Evolutionary conservation across 2,329 filamentous ascomycete genomes (phyloP), one percentile per base, ranked within the genome.

Genomic region (Cordyceps militaris): DNA sequence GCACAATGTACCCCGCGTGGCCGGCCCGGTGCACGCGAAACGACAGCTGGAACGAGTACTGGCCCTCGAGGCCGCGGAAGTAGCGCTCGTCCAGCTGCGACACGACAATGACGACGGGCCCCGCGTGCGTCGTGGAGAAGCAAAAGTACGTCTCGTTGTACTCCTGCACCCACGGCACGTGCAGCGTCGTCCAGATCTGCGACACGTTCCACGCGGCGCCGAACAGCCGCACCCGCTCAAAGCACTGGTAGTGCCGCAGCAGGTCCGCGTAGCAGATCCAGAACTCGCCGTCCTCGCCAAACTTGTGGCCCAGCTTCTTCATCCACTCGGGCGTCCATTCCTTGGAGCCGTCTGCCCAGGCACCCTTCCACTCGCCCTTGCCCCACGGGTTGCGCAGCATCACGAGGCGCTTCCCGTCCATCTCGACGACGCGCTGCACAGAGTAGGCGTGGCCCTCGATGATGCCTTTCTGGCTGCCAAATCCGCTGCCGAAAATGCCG

Each of bases 311-410:
- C 1, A 94, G 78, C 64, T 86, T 84, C 60, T 84, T 73, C 71
- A 93, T 84, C 82, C 87, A 90, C 63, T 91, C 85, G 0, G 88
- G 78, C 1, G 88, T 93, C 90, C 90, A 95, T 70, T 93, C 86
- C 65, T 89, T 88, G 7, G 87, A 90, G 0, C 90, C 90, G 66
- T 94, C 90, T 3, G 77, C 78, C 89, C 89, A 94, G 1, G 88
- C 78, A 1, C 90, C 90, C 30, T 82, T 87, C 89, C 89, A 94
- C 70, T 91, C 89, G 32, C 82, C 83, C 62, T 84, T 84, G 1
- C 89, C 90, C 89, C 89, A 94, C 0, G 90, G 90, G 64, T 94
- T 94, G 62, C 78, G 81, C 40, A 90, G 73, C 52, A 85, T 79
- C 3, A 91, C 74, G 1, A 91, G 74, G 2, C 86, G 80, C 61